Evolutionary conservation across 108 stramenopile genomes (phyloP).

Genomic region (Skeletonema tropicum): DNA sequence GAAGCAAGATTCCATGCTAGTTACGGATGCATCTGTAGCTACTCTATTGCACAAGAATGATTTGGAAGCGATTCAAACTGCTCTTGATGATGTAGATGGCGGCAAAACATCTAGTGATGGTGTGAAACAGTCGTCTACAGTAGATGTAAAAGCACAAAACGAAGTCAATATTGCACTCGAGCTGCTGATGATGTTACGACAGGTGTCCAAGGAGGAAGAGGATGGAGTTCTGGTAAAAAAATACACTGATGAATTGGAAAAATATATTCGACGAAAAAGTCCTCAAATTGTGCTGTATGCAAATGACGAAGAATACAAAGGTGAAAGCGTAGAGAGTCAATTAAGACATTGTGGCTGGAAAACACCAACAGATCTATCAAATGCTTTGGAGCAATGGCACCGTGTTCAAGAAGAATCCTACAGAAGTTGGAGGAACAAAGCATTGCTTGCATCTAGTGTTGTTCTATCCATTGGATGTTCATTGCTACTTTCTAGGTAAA

Average conservation of each 20-base stretch:
- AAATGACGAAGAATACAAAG: conserved; percentile 39
- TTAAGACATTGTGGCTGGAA: conserved; percentile 29
- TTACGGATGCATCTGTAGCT: conserved; percentile 35
- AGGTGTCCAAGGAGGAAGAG: background rate
- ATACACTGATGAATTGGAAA: conserved; percentile 28
- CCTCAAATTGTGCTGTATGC: conserved; percentile 34
- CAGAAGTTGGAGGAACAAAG: conserved; percentile 9
- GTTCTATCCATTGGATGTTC: background rate
- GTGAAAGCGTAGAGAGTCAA: conserved; percentile 51
- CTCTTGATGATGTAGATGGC: conserved; percentile 16
- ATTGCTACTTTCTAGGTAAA: background rate
- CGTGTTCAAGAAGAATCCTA: conserved; percentile 19
- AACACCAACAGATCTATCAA: conserved; percentile 5
- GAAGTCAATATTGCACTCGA: conserved; percentile 34
- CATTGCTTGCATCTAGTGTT: conserved; percentile 3
- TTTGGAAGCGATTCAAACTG: conserved; percentile 8
- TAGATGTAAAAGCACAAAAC: conserved; percentile 3
- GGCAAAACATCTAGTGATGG: background rate
- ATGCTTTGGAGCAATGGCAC: conserved; percentile 26
- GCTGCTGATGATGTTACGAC: conserved; percentile 37
- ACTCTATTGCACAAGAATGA: conserved; percentile 6
- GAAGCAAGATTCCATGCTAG: conserved; percentile 29
- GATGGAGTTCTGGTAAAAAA: background rate
- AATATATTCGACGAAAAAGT: conserved; percentile 19
- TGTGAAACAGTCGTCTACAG: background rate